A percentile compares a stretch with the other conserved stretches of the same genome.
Evolutionary conservation across 805 yeast genomes (phyloP).

Genomic region (Danielozyma ontarioensis): DNA sequence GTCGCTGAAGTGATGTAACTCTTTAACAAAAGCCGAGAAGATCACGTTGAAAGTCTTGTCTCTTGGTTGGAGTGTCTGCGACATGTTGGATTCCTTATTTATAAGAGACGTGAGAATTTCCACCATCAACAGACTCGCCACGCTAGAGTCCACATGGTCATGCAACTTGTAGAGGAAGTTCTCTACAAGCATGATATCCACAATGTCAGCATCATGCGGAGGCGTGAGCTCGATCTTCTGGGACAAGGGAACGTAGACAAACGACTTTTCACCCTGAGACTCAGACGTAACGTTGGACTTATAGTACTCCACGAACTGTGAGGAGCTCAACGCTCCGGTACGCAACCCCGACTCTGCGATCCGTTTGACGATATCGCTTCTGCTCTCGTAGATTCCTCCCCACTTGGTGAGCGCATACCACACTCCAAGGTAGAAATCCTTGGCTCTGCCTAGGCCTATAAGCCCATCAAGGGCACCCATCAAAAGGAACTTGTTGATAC

Average conservation of each 20-base stretch:
- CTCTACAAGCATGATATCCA: slow-evolving; percentile 29
- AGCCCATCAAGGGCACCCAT: slow-evolving; percentile 27
- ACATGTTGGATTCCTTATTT: slow-evolving; percentile 12
- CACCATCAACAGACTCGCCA: slow-evolving; percentile 17
- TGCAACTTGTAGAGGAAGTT: slow-evolving; percentile 29
- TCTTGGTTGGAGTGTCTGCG: slow-evolving; percentile 15
- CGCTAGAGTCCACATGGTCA: slow-evolving; percentile 12
- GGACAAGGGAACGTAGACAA: background rate
- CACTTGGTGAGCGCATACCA: slow-evolving; percentile 31
- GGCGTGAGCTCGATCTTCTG: background rate
- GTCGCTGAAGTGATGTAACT: slow-evolving; percentile 24
- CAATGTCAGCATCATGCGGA: slow-evolving; percentile 2
- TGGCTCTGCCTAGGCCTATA: slow-evolving; percentile 22
- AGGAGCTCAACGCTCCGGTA: background rate
- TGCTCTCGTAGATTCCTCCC: slow-evolving; percentile 25
- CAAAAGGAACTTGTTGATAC: slow-evolving; percentile 29
- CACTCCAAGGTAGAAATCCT: slow-evolving; percentile 23
- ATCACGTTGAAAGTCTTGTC: slow-evolving; percentile 24
- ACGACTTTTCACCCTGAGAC: background rate
- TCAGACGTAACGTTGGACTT: too few relatives aligned
- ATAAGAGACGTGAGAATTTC: slow-evolving; percentile 23
- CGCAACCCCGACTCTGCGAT: background rate
- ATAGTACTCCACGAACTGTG: background rate
- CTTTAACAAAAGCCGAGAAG: slow-evolving; percentile 24
- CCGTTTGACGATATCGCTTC: slow-evolving; percentile 1